Conservation (phyloP, 2,329 filamentous ascomycete species). For the Cyphellophora attinorum region DNA sequence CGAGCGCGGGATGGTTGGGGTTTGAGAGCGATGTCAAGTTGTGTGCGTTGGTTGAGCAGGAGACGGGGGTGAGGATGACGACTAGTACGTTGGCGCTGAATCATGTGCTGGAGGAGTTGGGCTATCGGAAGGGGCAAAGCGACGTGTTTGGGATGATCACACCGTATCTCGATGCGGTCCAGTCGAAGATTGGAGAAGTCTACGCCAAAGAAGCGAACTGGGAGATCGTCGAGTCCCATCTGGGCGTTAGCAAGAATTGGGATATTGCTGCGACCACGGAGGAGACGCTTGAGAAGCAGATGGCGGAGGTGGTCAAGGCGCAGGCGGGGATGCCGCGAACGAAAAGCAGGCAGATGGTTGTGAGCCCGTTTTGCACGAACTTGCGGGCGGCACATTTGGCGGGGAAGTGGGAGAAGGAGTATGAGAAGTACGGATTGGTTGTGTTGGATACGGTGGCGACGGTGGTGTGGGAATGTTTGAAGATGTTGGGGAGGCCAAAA, state of each 20-base stretch:
- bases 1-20: conserved; percentile 29
- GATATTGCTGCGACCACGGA: conserved; percentile 28
- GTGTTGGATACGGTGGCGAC: conserved; percentile 35
- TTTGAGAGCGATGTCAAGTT: conserved; percentile 32
- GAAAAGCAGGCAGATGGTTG: conserved; percentile 22
- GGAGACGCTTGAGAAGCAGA: conserved; percentile 12
- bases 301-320: conserved; percentile 20
- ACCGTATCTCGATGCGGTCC: conserved; percentile 33
- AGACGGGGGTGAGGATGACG: conserved; percentile 29
- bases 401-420: conserved; percentile 27
- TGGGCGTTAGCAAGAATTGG: conserved; percentile 28
- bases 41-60: conserved; percentile 27
- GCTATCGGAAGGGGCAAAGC: conserved; percentile 15
- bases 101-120: conserved; percentile 21
- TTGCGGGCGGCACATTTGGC: conserved; percentile 30
- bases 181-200: conserved; percentile 25
- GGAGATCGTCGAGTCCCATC: conserved; percentile 26
- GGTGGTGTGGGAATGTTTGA: conserved; percentile 33
- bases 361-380: conserved; percentile 37
- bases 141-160: conserved; percentile 31
- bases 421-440: conserved; percentile 21
- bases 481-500: conserved; percentile 22
- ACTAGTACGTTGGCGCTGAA: conserved; percentile 34
- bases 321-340: conserved; percentile 5
- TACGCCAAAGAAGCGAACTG: conserved; percentile 23